Percentiles rank a stretch among this genome's conserved stretches.
Conservation (phyloP, 495 filamentous ascomycete species). For the Patellaria atrata region DNA sequence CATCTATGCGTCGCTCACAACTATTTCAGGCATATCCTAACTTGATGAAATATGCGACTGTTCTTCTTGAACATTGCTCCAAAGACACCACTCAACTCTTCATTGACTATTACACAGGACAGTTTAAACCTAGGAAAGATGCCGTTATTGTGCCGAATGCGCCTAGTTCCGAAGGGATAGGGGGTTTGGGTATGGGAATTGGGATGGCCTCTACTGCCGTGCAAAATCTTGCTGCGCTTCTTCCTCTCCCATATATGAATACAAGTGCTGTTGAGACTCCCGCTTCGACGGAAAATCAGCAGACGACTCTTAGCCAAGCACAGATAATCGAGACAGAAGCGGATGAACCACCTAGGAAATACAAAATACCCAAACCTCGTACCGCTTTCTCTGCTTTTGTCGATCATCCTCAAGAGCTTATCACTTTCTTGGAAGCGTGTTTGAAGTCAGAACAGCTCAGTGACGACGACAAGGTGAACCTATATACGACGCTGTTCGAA, state of each 20-base stretch:
- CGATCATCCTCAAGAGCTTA: slow-evolving; percentile 81
- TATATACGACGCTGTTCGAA: slow-evolving; percentile 92
- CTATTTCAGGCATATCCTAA: slow-evolving; percentile 60
- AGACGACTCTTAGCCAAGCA: slow-evolving; percentile 24
- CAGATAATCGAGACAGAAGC: slow-evolving; percentile 28
- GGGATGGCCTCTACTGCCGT: slow-evolving; percentile 49
- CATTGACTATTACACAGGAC: slow-evolving; percentile 82
- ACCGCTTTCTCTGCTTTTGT: slow-evolving; percentile 95
- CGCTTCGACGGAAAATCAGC: slow-evolving; percentile 16
- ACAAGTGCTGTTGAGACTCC: slow-evolving; percentile 30
- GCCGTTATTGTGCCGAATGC: slow-evolving; percentile 36
- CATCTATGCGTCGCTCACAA: slow-evolving; percentile 1
- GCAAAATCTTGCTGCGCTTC: slow-evolving; percentile 63
- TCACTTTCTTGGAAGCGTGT: slow-evolving; percentile 78
- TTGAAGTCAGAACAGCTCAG: slow-evolving; percentile 51
- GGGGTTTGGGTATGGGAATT: slow-evolving; percentile 23
- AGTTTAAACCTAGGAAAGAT: slow-evolving; percentile 60
- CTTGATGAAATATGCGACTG: slow-evolving; percentile 88
- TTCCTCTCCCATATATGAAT: slow-evolving; percentile 80
- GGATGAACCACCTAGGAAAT: slow-evolving; percentile 29
- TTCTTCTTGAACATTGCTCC: slow-evolving; percentile 73
- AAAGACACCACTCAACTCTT: slow-evolving; percentile 69
- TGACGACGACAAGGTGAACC: slow-evolving; percentile 60
- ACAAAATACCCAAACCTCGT: slow-evolving; percentile 63
- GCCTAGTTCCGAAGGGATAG: slow-evolving; percentile 40